A percentile compares a stretch with the other conserved stretches of the same genome.
Evolutionary conservation across 495 filamentous ascomycete genomes (phyloP).

Genomic region (Emericellopsis terricola): DNA sequence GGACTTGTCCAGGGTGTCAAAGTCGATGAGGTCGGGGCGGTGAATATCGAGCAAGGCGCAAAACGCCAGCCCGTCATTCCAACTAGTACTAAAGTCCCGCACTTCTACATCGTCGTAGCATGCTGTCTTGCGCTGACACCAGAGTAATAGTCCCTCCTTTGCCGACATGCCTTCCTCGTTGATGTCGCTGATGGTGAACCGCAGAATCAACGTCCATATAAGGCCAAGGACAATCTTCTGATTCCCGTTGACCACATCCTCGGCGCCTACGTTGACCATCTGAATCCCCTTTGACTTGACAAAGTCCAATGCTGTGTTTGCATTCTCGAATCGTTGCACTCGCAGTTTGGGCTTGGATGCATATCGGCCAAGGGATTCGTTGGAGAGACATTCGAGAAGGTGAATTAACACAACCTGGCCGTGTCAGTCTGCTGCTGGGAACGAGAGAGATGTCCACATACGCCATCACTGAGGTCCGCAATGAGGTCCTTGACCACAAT

Average conservation of each 20-base stretch:
- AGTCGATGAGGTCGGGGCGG: slow-evolving; percentile 92
- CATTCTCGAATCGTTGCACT: slow-evolving; percentile 96
- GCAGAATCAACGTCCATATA: slow-evolving; percentile 93
- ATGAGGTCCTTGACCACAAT: slow-evolving; percentile 69
- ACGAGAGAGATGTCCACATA: slow-evolving; percentile 27
- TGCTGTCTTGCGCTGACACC: slow-evolving; percentile 97
- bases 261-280: slow-evolving; percentile 95
- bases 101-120: slow-evolving; percentile 96
- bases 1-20: slow-evolving; percentile 77
- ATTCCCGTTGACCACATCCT: slow-evolving; percentile 97
- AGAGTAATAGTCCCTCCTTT: slow-evolving; percentile 84
- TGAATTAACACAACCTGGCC: slow-evolving; percentile 80
- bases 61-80: slow-evolving; percentile 95
- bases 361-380: slow-evolving; percentile 90
- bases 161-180: slow-evolving; percentile 96
- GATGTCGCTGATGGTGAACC: slow-evolving; percentile 97
- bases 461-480: slow-evolving; percentile 79
- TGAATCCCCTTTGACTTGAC: slow-evolving; percentile 82
- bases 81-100: slow-evolving; percentile 81
- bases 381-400: slow-evolving; percentile 84
- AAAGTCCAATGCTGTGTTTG: slow-evolving; percentile 85
- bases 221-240: slow-evolving; percentile 91
- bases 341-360: slow-evolving; percentile 87
- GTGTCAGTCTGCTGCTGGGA: slow-evolving; percentile 1
- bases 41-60: slow-evolving; percentile 95